A percentile compares a stretch with the other conserved stretches of the same genome.
Evolutionary conservation across 2,329 filamentous ascomycete species (phyloP).

Genomic region (Colletotrichum sp.): DNA sequence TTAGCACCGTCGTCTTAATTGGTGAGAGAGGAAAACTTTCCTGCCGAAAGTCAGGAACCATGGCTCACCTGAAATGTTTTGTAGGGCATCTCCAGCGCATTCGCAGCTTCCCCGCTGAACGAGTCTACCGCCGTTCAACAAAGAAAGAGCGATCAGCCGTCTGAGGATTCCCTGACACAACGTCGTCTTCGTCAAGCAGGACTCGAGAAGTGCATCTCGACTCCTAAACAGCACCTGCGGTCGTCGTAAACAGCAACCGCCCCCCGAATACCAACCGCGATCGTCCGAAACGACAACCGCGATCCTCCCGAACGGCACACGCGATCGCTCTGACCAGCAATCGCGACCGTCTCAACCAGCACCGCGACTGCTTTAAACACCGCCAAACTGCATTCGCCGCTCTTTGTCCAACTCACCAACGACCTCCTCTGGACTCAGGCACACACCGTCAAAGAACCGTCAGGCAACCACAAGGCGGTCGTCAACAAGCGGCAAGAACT

Average conservation of each 20-base stretch:
- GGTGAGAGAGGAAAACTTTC: constrained; percentile 22
- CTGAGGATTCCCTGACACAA: background rate
- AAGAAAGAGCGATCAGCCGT: background rate
- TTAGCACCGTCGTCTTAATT: background rate
- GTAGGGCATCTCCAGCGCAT: background rate
- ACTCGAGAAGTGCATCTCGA: background rate
- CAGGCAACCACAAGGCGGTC: constrained; percentile 27
- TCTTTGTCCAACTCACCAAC: constrained; percentile 65
- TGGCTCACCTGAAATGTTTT: constrained; percentile 15
- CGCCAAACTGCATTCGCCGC: constrained; percentile 75
- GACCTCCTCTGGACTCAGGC: constrained; percentile 41
- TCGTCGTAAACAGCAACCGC: background rate
- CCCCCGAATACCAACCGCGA: background rate
- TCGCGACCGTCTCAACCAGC: background rate
- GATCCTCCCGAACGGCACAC: constrained; percentile 43
- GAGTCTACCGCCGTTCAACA: background rate
- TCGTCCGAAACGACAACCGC: background rate
- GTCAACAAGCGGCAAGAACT: constrained; percentile 37
- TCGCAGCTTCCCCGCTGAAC: constrained; percentile 5
- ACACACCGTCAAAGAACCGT: constrained; percentile 17
- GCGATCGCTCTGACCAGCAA: background rate
- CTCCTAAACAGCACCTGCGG: background rate
- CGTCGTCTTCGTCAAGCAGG: background rate
- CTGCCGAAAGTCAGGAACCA: constrained; percentile 17
- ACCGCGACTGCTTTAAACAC: constrained; percentile 25